These are phyloP conservation scores for Phytophthora ramorum DNA, from an alignment of 352 stramenopile genomes.

Conservation along the genomic window DNA sequence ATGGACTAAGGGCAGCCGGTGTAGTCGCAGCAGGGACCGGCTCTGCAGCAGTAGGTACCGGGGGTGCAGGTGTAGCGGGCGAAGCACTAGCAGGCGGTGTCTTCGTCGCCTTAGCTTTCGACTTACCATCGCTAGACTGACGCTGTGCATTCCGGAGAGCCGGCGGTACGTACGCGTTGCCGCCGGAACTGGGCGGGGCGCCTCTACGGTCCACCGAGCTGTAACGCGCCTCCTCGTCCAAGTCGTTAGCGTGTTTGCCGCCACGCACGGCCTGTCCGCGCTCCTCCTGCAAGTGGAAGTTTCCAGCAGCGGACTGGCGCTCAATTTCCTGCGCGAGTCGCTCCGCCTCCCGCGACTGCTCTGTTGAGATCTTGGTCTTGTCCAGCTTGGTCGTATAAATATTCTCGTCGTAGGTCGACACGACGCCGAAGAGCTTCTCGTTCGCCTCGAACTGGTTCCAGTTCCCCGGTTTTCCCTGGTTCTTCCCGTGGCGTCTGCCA, in stretches of 20 bases:
- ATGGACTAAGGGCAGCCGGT: conserved; percentile 8
- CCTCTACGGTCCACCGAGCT: conserved; percentile 89
- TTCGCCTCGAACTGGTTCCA: conserved; percentile 99
- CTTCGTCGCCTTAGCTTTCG: conserved; percentile 30
- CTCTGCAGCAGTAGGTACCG: conserved; percentile 9
- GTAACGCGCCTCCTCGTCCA: conserved; percentile 97
- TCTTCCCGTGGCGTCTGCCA: conserved; percentile 37
- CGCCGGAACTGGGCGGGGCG: conserved; percentile 3
- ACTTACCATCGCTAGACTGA: conserved; percentile 46
- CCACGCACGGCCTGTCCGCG: conserved; percentile 62
- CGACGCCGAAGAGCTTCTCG: conserved; percentile 96
- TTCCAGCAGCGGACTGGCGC: conserved; percentile 79
- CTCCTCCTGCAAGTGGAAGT: conserved; percentile 97
- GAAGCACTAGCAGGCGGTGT: conserved; percentile 1
- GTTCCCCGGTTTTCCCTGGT: conserved; percentile 33
- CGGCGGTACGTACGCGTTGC: conserved; percentile 73
- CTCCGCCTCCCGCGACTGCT: conserved; percentile 91
- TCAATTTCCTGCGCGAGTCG: conserved; percentile 96
- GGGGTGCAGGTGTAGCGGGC: conserved; percentile 3
- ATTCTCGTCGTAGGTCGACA: conserved; percentile 97
- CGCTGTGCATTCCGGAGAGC: conserved; percentile 60
- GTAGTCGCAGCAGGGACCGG: conserved; percentile 14
- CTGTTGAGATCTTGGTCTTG: conserved; percentile 90
- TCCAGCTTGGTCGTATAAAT: conserved; percentile 98
- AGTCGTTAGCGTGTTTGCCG: conserved; percentile 43